Evolutionary conservation across 2,329 filamentous ascomycete species (phyloP), one percentile per base, ranked within the genome.

Genomic region (Botrytis paeoniae): DNA sequence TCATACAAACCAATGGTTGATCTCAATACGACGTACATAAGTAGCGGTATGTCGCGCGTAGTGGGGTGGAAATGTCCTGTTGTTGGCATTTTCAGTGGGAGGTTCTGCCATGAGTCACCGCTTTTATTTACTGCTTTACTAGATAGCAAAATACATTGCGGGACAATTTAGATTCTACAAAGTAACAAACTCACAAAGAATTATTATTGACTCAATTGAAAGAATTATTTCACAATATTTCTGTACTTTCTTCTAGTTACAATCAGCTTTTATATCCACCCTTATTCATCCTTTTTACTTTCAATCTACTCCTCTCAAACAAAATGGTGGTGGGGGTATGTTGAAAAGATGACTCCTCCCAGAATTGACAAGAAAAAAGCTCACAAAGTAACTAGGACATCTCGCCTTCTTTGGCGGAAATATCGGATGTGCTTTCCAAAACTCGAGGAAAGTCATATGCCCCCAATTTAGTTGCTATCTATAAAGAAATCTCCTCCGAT

Each of bases 401-500:
- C 45, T 86, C 89, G 80, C 90, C 90, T 69, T 89, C 89, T 35
- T 82, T 92, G 68, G 87, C 91, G 76, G 86, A 86, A 37, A 85
- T 91, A 71, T 85, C 83, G 76, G 84, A 88, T 71, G 84, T 91
- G 64, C 81, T 92, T 76, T 81, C 84, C 63, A 83, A 85, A 71
- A 85, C 86, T 35, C 83, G 83, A 78, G 82, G 83, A 39, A 84
- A 86, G 57, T 80, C 85, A 71, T 88, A 88, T 77, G 84, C 89
- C 73, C 80, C 92, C 5, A 97, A 96, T 79, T 88, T 97, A 75
- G 88, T 97, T 14, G 94, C 94, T 2, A 82, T 97, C 60, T 94
- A 91, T 83, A 91, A 92, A 39, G 93, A 95, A 76, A 94, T 97
- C 78, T 90, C 94, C 9, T 95, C 95, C 78, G 95, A 98, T 83